Evolutionary conservation across 2,329 filamentous ascomycete species (phyloP).

Genomic region (Pestalotiopsis sp.): DNA sequence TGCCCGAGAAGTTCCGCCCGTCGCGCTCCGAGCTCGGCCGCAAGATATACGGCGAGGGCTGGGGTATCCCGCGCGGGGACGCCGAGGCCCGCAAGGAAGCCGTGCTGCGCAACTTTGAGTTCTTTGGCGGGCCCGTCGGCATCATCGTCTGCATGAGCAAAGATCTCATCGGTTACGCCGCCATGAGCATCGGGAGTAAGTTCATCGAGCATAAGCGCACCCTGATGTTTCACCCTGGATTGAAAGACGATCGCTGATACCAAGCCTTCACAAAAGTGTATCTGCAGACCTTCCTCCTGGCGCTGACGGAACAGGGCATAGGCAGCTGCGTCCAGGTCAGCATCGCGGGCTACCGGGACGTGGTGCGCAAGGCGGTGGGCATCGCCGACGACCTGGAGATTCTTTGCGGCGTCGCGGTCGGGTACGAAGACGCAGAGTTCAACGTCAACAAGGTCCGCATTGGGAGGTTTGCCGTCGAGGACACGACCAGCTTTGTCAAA

Average conservation of each 20-base stretch:
- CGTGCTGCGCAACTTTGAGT: constrained; percentile 23
- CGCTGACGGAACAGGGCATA: constrained; percentile 17
- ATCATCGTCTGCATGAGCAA: constrained; percentile 22
- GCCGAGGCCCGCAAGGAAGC: constrained; percentile 13
- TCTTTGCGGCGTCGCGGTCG: constrained; percentile 20
- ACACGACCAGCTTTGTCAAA: constrained; percentile 1
- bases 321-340: constrained; percentile 20
- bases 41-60: constrained; percentile 21
- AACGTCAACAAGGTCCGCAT: constrained; percentile 16
- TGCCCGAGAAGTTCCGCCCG: constrained; percentile 12
- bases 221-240: not conserved
- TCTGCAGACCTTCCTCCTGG: constrained; percentile 21
- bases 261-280: constrained; percentile 16
- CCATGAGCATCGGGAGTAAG: constrained; percentile 19
- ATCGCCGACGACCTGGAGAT: constrained; percentile 17
- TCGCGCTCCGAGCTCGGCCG: constrained; percentile 19
- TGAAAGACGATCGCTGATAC: not conserved
- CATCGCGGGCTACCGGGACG: constrained; percentile 19
- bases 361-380: constrained; percentile 16
- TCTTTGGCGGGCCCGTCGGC: constrained; percentile 24
- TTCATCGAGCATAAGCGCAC: not conserved
- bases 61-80: constrained; percentile 20
- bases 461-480: not conserved
- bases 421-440: constrained; percentile 17
- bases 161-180: constrained; percentile 14